Evolutionary conservation across 352 stramenopile species (phyloP).

Genomic region (Globisporangium abappressorium): DNA sequence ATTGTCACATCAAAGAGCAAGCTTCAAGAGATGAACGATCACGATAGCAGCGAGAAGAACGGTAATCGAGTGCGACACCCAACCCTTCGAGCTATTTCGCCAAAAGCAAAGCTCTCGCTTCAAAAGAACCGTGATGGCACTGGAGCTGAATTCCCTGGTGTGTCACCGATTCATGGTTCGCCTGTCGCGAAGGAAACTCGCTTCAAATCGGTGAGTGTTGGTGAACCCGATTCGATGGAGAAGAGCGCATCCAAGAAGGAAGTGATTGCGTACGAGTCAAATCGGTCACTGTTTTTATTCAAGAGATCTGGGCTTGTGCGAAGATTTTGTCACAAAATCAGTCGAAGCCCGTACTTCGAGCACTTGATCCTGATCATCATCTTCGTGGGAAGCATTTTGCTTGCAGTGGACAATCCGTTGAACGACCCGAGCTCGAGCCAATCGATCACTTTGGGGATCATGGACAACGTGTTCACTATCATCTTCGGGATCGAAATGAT

Average conservation of each 20-base stretch:
- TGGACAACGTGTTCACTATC: constrained; percentile 50
- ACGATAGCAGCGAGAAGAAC: neutral
- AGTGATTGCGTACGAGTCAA: constrained; percentile 18
- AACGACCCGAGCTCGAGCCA: constrained; percentile 36
- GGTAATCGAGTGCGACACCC: neutral
- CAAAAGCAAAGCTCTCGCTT: neutral
- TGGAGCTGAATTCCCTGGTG: neutral
- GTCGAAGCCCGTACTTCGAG: constrained; percentile 50
- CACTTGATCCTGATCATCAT: constrained; percentile 62
- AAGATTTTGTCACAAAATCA: constrained; percentile 20
- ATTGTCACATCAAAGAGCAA: neutral
- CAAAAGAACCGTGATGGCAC: neutral
- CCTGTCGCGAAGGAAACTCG: neutral
- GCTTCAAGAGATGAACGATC: neutral
- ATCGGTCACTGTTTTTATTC: constrained; percentile 37
- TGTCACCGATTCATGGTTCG: neutral
- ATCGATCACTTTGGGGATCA: constrained; percentile 24
- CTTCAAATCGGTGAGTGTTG: constrained; percentile 1
- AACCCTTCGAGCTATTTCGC: neutral
- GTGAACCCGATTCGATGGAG: neutral
- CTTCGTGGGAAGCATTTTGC: constrained; percentile 48
- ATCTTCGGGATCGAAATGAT: constrained; percentile 74
- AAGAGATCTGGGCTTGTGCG: constrained; percentile 19
- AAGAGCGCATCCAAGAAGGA: constrained; percentile 1
- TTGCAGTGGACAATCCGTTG: constrained; percentile 67